A percentile compares a stretch with the other conserved stretches of the same genome.
Conservation (phyloP, 2,329 filamentous ascomycete species). For the Colletotrichum liaoningense region DNA sequence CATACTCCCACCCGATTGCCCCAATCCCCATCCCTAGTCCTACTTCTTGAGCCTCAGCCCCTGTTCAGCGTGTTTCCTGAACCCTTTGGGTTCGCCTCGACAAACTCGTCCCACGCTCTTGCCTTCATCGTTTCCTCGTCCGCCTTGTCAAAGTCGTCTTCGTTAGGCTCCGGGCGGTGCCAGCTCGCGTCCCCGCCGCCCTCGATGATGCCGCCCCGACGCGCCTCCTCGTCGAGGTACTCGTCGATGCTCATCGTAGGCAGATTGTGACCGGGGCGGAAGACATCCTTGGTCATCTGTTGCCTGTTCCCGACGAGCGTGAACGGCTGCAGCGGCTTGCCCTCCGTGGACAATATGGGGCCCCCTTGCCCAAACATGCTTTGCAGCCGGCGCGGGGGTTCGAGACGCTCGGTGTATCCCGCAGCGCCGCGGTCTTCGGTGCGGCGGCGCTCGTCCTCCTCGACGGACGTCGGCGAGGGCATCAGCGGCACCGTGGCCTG, state of each 20-base stretch:
- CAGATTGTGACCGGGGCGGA: conserved; percentile 89
- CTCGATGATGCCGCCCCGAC: conserved; percentile 88
- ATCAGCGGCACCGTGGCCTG: conserved; percentile 70
- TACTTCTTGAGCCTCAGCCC: conserved; percentile 57
- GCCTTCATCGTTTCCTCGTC: conserved; percentile 95
- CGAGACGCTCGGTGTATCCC: conserved; percentile 79
- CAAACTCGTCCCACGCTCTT: conserved; percentile 94
- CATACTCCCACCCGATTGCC: conserved; percentile 17
- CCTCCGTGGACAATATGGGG: conserved; percentile 80
- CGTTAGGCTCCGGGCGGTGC: conserved; percentile 78
- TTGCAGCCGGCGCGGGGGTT: conserved; percentile 67
- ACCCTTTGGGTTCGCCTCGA: conserved; percentile 87
- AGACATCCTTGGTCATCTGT: conserved; percentile 83
- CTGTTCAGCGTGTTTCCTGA: conserved; percentile 86
- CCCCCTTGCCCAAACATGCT: conserved; percentile 63
- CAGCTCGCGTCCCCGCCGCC: conserved; percentile 84
- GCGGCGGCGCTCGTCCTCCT: conserved; percentile 58
- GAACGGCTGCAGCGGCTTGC: conserved; percentile 91
- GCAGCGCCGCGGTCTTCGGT: conserved; percentile 49
- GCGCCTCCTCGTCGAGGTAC: conserved; percentile 91
- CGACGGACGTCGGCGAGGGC: conserved; percentile 58
- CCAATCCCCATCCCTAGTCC: background rate
- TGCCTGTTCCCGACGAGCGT: conserved; percentile 84
- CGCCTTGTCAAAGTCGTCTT: conserved; percentile 89
- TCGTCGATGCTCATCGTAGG: conserved; percentile 99